Evolutionary conservation across 2,329 filamentous ascomycete species (phyloP).

Genomic region (Pseudogymnoascus sp.): DNA sequence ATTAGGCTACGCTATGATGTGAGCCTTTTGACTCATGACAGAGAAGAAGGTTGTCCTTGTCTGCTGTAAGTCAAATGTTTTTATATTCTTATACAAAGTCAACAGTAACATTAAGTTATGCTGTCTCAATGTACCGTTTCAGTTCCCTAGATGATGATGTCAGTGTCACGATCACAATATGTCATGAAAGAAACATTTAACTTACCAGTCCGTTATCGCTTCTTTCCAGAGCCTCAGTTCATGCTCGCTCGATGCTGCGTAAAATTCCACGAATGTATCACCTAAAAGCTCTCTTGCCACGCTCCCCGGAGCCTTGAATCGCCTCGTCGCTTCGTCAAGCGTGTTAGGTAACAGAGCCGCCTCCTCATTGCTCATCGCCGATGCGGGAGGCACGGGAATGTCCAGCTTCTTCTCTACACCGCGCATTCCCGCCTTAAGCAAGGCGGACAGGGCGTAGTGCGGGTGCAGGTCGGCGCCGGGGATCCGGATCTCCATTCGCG

Average conservation of each 20-base stretch:
- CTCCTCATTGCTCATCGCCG: conserved; percentile 65
- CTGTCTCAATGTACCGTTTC: background rate
- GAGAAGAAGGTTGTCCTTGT: background rate
- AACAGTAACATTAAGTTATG: background rate
- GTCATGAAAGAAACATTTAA: conserved; percentile 27
- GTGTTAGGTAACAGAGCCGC: conserved; percentile 78
- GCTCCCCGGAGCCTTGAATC: conserved; percentile 71
- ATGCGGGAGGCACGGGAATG: conserved; percentile 77
- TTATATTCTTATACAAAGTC: background rate
- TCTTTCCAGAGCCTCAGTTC: conserved; percentile 90
- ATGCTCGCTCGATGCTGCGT: conserved; percentile 86
- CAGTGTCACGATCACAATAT: background rate
- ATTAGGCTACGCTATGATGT: too few relatives aligned
- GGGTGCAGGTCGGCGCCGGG: conserved; percentile 95
- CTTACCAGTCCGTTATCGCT: conserved; percentile 90
- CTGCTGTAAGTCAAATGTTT: background rate
- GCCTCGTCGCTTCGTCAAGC: conserved; percentile 73
- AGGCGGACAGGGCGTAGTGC: conserved; percentile 76
- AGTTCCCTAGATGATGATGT: background rate
- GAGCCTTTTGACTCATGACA: background rate
- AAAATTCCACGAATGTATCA: conserved; percentile 93
- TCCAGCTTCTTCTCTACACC: conserved; percentile 88
- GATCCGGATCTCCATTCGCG: conserved; percentile 86
- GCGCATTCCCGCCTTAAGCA: conserved; percentile 81
- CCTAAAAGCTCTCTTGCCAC: conserved; percentile 91